Conservation (phyloP, 2,329 filamentous ascomycete species). For the Grosmannia clavigera region DNA sequence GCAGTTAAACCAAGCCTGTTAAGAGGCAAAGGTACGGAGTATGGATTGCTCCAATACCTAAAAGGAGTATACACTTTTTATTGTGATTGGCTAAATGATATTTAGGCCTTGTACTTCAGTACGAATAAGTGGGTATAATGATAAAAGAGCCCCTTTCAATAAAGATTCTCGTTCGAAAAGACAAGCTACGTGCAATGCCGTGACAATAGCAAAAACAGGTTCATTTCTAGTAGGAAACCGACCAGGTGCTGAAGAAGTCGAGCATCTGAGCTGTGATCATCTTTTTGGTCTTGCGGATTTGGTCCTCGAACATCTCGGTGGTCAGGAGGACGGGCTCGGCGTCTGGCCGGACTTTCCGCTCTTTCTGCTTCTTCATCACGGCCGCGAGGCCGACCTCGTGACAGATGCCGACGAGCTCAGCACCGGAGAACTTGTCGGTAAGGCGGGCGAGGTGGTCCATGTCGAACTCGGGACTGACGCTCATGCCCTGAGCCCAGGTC, state of each 20-base stretch:
- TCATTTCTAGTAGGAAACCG: slow-evolving; percentile 8
- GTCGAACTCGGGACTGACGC: slow-evolving; percentile 51
- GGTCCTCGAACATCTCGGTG: slow-evolving; percentile 20
- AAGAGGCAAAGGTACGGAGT: no score
- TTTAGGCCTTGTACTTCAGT: no score
- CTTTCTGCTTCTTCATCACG: background rate
- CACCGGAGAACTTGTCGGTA: slow-evolving; percentile 73
- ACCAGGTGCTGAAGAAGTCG: slow-evolving; percentile 24
- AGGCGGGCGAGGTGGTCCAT: slow-evolving; percentile 46
- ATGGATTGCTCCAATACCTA: no score
- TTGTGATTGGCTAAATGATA: no score
- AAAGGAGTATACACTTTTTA: no score
- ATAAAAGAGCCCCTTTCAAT: no score
- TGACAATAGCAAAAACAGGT: no score
- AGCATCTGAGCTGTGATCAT: slow-evolving; percentile 25
- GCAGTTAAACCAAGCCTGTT: no score
- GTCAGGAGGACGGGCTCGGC: slow-evolving; percentile 18
- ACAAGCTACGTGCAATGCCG: no score
- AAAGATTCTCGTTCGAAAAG: background rate
- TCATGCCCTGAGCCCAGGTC: slow-evolving; percentile 51
- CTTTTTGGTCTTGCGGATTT: slow-evolving; percentile 20
- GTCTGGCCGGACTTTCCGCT: slow-evolving; percentile 1
- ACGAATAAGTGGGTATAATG: no score
- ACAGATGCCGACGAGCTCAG: slow-evolving; percentile 56
- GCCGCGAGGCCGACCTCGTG: slow-evolving; percentile 23